Evolutionary conservation across 495 filamentous ascomycete species (phyloP), one percentile per base, ranked within the genome.

Genomic region (Annulohypoxylon maeteangense): DNA sequence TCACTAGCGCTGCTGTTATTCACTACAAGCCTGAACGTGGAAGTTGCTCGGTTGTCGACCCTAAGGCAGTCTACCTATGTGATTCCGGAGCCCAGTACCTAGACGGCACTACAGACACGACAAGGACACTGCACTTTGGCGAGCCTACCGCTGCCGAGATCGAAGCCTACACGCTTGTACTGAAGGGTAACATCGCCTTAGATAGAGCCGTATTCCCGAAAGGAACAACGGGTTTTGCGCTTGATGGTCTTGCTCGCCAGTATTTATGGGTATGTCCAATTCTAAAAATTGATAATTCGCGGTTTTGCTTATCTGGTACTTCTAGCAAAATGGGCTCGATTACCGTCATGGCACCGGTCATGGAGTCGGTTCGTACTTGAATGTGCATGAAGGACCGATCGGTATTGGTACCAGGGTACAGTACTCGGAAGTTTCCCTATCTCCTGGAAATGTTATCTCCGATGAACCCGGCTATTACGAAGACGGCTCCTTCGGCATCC

Each of bases 391-490:
- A 78, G 96, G 96, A 0, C 96, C 96, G 6, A 97, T 99, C 63
- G 96, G 96, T 20, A 93, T 99, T 56, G 96, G 96, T 18, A 97
- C 93, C 5, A 87, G 95, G 45, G 86, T 94, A 29, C 92, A 97
- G 71, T 98, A 95, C 77, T 90, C 92, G 7, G 96, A 99, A 71
- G 95, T 98, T 20, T 85, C 95, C 1, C 86, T 99, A 20, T 87
- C 93, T 0, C 83, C 90, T n/a, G 96, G 96, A 48, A 97, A 98
- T 76, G 94, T 98, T 45, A 87, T 98, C 65, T 97, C 94, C 3
- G 90, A 97, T 76, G 94, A 99, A 78, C 96, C 95, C 12, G 96
- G 96, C 31, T 99, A 94, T 82, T 99, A 99, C 81, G 96, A 98
- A 80, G 96, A 99, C 74, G 96, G 94, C 48, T 90, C 90, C 8